A percentile compares a stretch with the other conserved stretches of the same genome.
Evolutionary conservation across 768 basidiomycete species (phyloP).

Genomic region (Leccinum variicolor): DNA sequence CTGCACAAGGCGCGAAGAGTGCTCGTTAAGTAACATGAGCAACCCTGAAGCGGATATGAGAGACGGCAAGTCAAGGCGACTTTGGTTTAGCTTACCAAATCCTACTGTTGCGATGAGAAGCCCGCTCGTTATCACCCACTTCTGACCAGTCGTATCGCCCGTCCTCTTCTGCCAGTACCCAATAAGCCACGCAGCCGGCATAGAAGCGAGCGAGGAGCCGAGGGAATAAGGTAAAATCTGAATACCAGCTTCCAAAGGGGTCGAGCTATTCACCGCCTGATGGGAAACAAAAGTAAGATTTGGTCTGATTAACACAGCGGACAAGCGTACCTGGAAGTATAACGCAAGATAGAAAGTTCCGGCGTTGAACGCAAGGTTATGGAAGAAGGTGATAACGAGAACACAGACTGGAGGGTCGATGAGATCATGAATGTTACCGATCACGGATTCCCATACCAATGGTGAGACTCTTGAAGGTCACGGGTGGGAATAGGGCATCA

Average conservation of each 20-base stretch:
- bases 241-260: slow-evolving; percentile 71
- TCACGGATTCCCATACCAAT: slow-evolving; percentile 44
- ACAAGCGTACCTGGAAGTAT: slow-evolving; percentile 65
- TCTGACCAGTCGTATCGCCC: slow-evolving; percentile 60
- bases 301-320: neutral
- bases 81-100: slow-evolving; percentile 53
- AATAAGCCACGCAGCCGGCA: slow-evolving; percentile 85
- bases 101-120: slow-evolving; percentile 65
- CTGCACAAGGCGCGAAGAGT: slow-evolving; percentile 44
- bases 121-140: slow-evolving; percentile 59
- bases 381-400: slow-evolving; percentile 69
- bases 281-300: slow-evolving; percentile 1
- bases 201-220: slow-evolving; percentile 79
- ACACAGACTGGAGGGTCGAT: slow-evolving; percentile 48
- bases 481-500: slow-evolving; percentile 69
- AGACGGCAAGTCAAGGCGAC: neutral
- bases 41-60: slow-evolving; percentile 48
- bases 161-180: slow-evolving; percentile 58
- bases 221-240: slow-evolving; percentile 81
- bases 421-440: slow-evolving; percentile 7
- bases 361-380: slow-evolving; percentile 79
- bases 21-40: slow-evolving; percentile 57
- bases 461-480: slow-evolving; percentile 56
- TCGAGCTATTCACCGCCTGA: slow-evolving; percentile 67
- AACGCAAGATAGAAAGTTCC: slow-evolving; percentile 85